phyloP scores from a whole-genome alignment of 1,284 basidiomycete genomes.

The Exobasidium cylindrosporum region DNA sequence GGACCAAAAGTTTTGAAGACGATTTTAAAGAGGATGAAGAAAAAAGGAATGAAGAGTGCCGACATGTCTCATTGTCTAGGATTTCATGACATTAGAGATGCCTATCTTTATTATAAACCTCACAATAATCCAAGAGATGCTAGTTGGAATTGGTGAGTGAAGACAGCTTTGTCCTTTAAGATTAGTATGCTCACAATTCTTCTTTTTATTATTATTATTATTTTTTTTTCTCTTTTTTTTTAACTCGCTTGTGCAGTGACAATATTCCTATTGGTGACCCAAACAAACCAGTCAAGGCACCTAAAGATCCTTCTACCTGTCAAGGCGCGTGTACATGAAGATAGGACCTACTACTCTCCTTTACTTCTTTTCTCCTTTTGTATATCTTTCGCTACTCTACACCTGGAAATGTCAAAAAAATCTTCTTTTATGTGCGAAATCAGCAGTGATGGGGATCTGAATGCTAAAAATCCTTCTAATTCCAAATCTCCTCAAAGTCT shows the following conservation, averaged over 20 bases:
- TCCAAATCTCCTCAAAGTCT: no score
- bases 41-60: background rate
- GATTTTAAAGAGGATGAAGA: background rate
- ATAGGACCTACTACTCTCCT: no score
- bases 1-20: background rate
- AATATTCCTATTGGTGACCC: background rate
- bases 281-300: background rate
- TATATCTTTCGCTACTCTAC: no score
- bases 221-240: no score
- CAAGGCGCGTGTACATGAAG: no score
- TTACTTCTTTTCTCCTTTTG: no score
- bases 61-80: background rate
- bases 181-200: background rate
- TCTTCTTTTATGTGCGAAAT: no score
- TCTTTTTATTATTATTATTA: background rate
- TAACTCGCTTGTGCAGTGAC: no score
- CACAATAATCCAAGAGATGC: background rate
- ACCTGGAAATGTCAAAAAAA: no score
- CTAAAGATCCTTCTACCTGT: background rate
- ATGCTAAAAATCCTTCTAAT: no score
- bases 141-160: background rate
- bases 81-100: background rate
- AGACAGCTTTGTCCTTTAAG: no score
- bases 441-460: no score
- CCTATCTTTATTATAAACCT: background rate